Evolutionary conservation across 305 asterid genomes (phyloP), one percentile per base, ranked within the genome.

Genomic region (Euphrasia arctica): DNA sequence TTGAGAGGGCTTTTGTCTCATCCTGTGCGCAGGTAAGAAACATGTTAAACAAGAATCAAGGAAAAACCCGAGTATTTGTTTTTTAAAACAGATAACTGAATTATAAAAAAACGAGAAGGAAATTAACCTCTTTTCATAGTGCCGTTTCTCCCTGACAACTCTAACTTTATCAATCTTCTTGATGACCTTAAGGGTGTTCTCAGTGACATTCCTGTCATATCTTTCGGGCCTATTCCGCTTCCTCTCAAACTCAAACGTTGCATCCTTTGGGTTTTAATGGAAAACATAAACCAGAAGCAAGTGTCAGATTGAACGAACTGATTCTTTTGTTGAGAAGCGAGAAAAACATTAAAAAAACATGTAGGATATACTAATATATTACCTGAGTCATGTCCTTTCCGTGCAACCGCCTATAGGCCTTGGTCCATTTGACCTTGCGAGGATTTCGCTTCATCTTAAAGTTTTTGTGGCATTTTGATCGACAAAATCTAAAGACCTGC

Each of bases 361-460:
- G 22, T 18, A 18, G 22, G 52, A 42, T 58, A 54, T 18, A 18
- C 22, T 15, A 13, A 15, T 54, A 63, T 27, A 58, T 62, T 70
- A 89, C 98, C 94, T 85, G 87, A 54, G 97, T 90, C 97, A 90
- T 92, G 79, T 90, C 97, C 89, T 87, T 92, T 34, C 95, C 95
- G 39, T 87, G 91, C 75, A 85, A 70, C 65, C 90, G 67, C 66
- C 97, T 87, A 75, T 82, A 87, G 45, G 96, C 96, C 81, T 92
- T 92, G 2, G 97, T 92, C 98, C 97, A 92, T 70, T 84, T 82
- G 4, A 92, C 96, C 63, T 92, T 85, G 9, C 95, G 97, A 15
- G 98, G 97, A 56, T 92, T 92, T 75, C 96, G 85, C 93, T 92
- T 92, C 98, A 92, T 92, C 83, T 89, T 90, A 73, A 85, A 92